phyloP scores from a whole-genome alignment of 1,139 yeast species.

The Yamadazyma dushanensis region DNA sequence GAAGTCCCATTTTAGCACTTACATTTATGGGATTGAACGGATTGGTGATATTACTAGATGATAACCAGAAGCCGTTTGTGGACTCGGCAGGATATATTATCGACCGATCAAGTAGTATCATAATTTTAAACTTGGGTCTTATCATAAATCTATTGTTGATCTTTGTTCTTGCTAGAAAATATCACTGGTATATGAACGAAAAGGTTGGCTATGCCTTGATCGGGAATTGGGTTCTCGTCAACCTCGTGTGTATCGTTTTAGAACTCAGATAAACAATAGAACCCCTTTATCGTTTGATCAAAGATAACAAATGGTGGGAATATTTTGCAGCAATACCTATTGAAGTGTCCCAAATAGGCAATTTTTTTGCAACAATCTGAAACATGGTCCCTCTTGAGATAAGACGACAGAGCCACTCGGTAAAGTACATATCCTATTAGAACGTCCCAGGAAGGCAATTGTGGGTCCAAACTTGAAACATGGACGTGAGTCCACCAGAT shows the following conservation, averaged over 20 bases:
- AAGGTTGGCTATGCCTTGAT: constrained; percentile 56
- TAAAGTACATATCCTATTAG: background rate
- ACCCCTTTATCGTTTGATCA: too few relatives aligned
- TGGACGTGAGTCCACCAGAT: background rate
- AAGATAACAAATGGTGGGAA: background rate
- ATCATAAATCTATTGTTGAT: constrained; percentile 55
- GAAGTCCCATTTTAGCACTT: constrained; percentile 72
- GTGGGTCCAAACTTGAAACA: background rate
- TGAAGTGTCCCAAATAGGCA: constrained; percentile 2
- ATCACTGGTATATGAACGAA: constrained; percentile 65
- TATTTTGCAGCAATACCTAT: constrained; percentile 5
- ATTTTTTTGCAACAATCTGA: constrained; percentile 1
- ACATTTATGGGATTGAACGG: constrained; percentile 59
- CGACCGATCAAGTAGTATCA: constrained; percentile 40
- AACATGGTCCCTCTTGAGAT: too few relatives aligned
- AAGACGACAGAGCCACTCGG: too few relatives aligned
- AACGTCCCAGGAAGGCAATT: background rate
- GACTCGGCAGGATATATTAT: constrained; percentile 25
- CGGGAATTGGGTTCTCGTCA: constrained; percentile 55
- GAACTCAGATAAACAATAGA: constrained; percentile 4
- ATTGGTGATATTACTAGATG: constrained; percentile 42
- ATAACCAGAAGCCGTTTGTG: constrained; percentile 12
- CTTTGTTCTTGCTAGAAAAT: constrained; percentile 55
- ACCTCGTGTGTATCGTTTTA: constrained; percentile 31
- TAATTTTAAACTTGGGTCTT: constrained; percentile 52